Base-by-base conservation (phyloP, 331 rosid genomes). In the Pyrus hybrid region DNA sequence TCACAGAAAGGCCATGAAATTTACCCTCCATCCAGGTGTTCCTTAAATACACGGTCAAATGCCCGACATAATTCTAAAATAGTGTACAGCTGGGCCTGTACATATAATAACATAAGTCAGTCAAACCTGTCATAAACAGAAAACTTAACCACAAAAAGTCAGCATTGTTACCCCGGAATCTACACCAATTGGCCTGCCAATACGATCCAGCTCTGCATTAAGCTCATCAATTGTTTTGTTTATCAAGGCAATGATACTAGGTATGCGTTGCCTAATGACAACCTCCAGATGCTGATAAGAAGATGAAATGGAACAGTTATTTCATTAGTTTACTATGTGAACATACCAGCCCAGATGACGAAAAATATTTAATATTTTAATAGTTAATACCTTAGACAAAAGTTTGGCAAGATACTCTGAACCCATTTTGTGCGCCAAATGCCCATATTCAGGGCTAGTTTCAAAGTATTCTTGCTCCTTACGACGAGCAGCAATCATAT, bases 21-120 rank as follows among this genome's bases (percentile, higher is more conserved):
- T 81, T 90, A 95, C 99, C 99, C 99, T 80, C 99, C 99, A 70
- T 95, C 99, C 77, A 95, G 85, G 81, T 95, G 99, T 74, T 95
- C 99, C 86, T 82, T 95, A 75, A 95, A 95, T 63, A 95, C 97
- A 72, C 96, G 96, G 79, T 95, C 99, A 90, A 95, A 92, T 53
- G 99, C 99, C 70, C 99, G 97, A 58, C 99, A 95, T 85, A 95
- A 58, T 85, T 95, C 99, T 84, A 95, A 86, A 77, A 95, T 92
- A 54, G 97, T 92, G 80, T 95, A 95, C 18, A 95, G 89, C 74
- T 92, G 99, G 75, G 97, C 99, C 99, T 95, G 76, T 77, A 65
- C 17, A 85, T 28, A 13, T 4, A 33, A 20, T 25, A 41, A 20
- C 63, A 70, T 61, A 29, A 41, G n/a, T 43, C 18, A 33, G 69